phyloP scores from a whole-genome alignment of 2,329 filamentous ascomycete species.

The Talaromyces piceae region DNA sequence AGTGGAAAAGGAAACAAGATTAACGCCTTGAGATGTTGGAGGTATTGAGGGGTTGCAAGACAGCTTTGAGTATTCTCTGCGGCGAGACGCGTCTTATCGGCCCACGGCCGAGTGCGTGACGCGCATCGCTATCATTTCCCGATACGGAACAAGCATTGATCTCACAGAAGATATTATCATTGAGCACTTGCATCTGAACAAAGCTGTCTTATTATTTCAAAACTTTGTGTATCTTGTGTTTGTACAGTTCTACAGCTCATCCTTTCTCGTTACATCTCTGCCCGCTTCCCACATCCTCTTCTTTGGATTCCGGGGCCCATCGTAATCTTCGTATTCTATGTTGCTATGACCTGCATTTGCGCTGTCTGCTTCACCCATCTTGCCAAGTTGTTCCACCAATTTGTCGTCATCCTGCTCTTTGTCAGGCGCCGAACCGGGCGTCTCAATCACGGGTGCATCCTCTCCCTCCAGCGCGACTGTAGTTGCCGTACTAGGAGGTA shows the following conservation, averaged over 20 bases:
- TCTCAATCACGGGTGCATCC: slow-evolving; percentile 12
- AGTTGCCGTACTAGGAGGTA: slow-evolving; percentile 10
- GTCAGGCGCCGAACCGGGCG: slow-evolving; percentile 15
- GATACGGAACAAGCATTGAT: not conserved
- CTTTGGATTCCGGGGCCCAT: slow-evolving; percentile 39
- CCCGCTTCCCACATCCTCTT: slow-evolving; percentile 46
- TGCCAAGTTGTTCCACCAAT: slow-evolving; percentile 35
- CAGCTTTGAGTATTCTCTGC: not conserved
- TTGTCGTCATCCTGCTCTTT: slow-evolving; percentile 23
- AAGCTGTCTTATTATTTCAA: not conserved
- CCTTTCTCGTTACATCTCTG: slow-evolving; percentile 28
- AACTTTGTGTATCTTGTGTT: not conserved
- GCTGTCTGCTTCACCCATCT: slow-evolving; percentile 26
- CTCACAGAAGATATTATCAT: not conserved
- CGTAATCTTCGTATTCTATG: slow-evolving; percentile 24
- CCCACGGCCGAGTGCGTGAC: slow-evolving; percentile 1
- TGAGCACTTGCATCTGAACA: not conserved
- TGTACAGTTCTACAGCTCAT: slow-evolving; percentile 20
- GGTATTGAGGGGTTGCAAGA: not conserved
- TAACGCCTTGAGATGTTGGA: not conserved
- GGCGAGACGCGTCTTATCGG: slow-evolving; percentile 8
- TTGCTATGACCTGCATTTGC: not conserved
- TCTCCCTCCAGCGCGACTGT: slow-evolving; percentile 1
- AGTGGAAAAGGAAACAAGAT: too few relatives aligned
- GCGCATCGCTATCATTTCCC: slow-evolving; percentile 7